phyloP scores from a whole-genome alignment of 345 rosid species.

The Gossypium sturtianum region DNA sequence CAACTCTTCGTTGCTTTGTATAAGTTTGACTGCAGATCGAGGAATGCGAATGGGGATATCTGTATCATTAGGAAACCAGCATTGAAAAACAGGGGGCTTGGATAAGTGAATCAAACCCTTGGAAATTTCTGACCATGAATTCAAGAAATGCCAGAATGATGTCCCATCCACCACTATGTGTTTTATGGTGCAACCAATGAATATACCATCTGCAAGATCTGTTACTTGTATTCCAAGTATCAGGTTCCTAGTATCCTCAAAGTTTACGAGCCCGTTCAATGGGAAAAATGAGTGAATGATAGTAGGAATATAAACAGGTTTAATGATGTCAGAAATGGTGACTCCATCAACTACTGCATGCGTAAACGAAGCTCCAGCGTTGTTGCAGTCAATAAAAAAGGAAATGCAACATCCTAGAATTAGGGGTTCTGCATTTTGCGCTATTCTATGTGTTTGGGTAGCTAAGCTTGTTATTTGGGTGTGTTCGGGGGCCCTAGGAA shows the following conservation, averaged over 20 bases:
- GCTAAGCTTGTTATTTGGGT: no score
- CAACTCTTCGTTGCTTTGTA: neutral
- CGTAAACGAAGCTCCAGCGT: neutral
- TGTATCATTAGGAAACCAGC: conserved; percentile 1
- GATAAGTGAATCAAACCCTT: conserved; percentile 7
- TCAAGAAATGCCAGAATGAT: conserved; percentile 35
- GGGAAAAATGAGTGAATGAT: neutral
- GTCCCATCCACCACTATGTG: conserved; percentile 31
- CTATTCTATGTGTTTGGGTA: no score
- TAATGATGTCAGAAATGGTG: neutral
- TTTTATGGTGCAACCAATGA: conserved; percentile 21
- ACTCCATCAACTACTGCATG: conserved; percentile 26
- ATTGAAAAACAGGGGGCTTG: conserved; percentile 7
- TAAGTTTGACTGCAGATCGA: neutral
- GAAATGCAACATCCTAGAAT: no score
- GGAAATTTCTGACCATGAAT: conserved; percentile 13
- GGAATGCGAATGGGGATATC: conserved; percentile 22
- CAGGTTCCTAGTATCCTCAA: conserved; percentile 25
- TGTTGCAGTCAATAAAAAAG: conserved; percentile 4
- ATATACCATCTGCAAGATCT: conserved; percentile 30
- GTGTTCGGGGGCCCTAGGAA: no score
- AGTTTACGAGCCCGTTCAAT: conserved; percentile 19
- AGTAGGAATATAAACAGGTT: neutral
- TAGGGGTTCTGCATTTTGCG: no score
- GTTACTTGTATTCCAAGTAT: conserved; percentile 33